A percentile compares a stretch with the other conserved stretches of the same genome.
phyloP scores from a whole-genome alignment of 805 yeast genomes.

The Candida xyloterini region DNA sequence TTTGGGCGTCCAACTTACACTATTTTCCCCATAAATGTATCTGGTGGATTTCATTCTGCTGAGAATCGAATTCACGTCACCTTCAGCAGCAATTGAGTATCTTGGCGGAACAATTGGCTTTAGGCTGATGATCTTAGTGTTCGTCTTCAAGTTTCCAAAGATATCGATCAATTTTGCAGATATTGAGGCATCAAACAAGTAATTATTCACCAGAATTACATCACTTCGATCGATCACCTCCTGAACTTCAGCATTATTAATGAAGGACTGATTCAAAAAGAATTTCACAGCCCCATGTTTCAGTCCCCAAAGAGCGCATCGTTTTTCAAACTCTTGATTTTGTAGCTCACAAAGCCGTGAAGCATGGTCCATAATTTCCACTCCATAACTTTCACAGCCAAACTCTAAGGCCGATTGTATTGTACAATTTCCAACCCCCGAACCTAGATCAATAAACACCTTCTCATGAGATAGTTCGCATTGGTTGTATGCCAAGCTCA shows the following conservation, averaged over 20 bases:
- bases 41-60: slow-evolving; percentile 64
- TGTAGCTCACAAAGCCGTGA: slow-evolving; percentile 65
- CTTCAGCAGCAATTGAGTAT: slow-evolving; percentile 55
- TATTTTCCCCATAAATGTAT: slow-evolving; percentile 59
- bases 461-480: slow-evolving; percentile 52
- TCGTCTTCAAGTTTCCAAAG: slow-evolving; percentile 61
- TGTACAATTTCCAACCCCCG: slow-evolving; percentile 92
- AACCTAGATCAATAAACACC: slow-evolving; percentile 83
- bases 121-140: slow-evolving; percentile 75
- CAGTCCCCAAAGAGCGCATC: slow-evolving; percentile 65
- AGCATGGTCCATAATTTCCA: slow-evolving; percentile 86
- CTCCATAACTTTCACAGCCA: slow-evolving; percentile 83
- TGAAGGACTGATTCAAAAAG: slow-evolving; percentile 68
- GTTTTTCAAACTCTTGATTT: slow-evolving; percentile 49
- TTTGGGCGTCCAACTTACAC: slow-evolving; percentile 90
- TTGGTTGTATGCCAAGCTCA: slow-evolving; percentile 60
- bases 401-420: slow-evolving; percentile 85
- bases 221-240: slow-evolving; percentile 58
- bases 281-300: slow-evolving; percentile 53
- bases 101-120: slow-evolving; percentile 78
- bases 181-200: slow-evolving; percentile 73
- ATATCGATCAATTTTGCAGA: slow-evolving; percentile 64
- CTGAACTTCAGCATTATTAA: slow-evolving; percentile 56
- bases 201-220: slow-evolving; percentile 77
- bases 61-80: slow-evolving; percentile 50